These are phyloP conservation scores for Lichtheimia ornata DNA, from an alignment of 371 early-diverging fungal genomes.

Conservation along the genomic window DNA sequence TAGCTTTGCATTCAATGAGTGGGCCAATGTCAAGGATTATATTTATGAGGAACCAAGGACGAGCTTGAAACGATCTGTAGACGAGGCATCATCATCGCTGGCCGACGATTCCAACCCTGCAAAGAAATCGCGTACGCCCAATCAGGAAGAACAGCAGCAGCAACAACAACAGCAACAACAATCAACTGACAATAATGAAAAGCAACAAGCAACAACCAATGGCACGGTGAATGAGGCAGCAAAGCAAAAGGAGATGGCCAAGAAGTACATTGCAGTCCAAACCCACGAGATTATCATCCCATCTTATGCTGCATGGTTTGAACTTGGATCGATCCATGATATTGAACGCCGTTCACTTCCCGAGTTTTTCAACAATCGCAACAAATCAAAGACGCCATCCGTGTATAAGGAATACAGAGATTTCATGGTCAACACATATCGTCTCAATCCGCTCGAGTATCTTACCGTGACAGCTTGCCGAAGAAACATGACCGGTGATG, in stretches of 20 bases:
- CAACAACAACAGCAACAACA: constrained; percentile 6
- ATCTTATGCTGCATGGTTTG: constrained; percentile 96
- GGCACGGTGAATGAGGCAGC: background rate
- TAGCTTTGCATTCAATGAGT: constrained; percentile 70
- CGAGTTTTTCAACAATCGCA: constrained; percentile 93
- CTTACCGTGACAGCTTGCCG: constrained; percentile 96
- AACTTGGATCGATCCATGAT: constrained; percentile 75
- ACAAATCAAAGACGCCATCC: constrained; percentile 89
- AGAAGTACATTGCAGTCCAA: constrained; percentile 70
- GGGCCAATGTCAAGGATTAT: constrained; percentile 76
- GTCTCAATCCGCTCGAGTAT: constrained; percentile 92
- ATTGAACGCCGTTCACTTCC: constrained; percentile 92
- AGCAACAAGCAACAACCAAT: constrained; percentile 22
- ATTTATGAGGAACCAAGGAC: constrained; percentile 18
- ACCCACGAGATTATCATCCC: constrained; percentile 85
- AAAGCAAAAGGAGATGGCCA: constrained; percentile 62
- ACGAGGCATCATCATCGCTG: constrained; percentile 19
- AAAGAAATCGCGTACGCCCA: constrained; percentile 16
- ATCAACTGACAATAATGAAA: constrained; percentile 12
- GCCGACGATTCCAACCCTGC: constrained; percentile 9
- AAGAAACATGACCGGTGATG: constrained; percentile 94
- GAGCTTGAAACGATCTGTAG: constrained; percentile 24
- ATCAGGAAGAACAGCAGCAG: no score
- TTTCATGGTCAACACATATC: constrained; percentile 96
- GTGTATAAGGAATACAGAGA: constrained; percentile 95